Percentiles rank a stretch among this genome's conserved stretches.
Conservation (phyloP, 371 early-diverging fungal genomes). For the Rhizopus microsporus region DNA sequence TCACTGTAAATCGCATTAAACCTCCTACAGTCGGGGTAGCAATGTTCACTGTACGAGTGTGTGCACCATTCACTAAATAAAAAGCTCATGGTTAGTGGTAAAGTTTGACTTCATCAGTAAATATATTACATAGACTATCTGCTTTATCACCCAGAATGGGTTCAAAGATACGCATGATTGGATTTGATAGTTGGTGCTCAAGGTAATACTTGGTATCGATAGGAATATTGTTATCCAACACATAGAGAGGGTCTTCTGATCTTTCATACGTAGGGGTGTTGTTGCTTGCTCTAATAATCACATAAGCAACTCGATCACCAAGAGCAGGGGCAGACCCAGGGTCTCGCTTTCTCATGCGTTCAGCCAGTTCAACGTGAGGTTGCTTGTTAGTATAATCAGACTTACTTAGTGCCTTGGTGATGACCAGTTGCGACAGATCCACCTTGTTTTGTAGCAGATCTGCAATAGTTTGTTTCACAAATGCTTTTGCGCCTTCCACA, state of each 20-base stretch:
- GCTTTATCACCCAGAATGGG: conserved; percentile 96
- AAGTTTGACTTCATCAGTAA: not conserved
- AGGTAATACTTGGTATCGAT: conserved; percentile 99
- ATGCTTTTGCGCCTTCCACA: conserved; percentile 86
- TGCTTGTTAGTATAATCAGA: conserved; percentile 97
- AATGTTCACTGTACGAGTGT: conserved; percentile 87
- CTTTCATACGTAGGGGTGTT: conserved; percentile 96
- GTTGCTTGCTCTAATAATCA: conserved; percentile 92
- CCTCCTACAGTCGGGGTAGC: conserved; percentile 90
- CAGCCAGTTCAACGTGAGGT: conserved; percentile 97
- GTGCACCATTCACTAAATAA: conserved; percentile 79
- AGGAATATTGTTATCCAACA: conserved; percentile 97
- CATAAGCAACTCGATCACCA: conserved; percentile 99
- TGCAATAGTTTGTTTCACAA: conserved; percentile 89
- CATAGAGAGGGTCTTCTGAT: conserved; percentile 99
- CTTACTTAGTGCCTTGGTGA: conserved; percentile 97
- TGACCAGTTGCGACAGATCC: conserved; percentile 97
- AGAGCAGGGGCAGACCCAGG: conserved; percentile 95
- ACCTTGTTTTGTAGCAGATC: conserved; percentile 96
- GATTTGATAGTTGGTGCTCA: conserved; percentile 98
- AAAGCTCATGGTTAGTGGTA: not conserved
- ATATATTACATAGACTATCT: conserved; percentile 68
- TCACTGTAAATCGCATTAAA: conserved; percentile 93
- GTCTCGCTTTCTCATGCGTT: conserved; percentile 97
- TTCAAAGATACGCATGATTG: conserved; percentile 97